Evolutionary conservation across 2,329 filamentous ascomycete species (phyloP), one percentile per base, ranked within the genome.

Genomic region (Aspergillus luchuensis): DNA sequence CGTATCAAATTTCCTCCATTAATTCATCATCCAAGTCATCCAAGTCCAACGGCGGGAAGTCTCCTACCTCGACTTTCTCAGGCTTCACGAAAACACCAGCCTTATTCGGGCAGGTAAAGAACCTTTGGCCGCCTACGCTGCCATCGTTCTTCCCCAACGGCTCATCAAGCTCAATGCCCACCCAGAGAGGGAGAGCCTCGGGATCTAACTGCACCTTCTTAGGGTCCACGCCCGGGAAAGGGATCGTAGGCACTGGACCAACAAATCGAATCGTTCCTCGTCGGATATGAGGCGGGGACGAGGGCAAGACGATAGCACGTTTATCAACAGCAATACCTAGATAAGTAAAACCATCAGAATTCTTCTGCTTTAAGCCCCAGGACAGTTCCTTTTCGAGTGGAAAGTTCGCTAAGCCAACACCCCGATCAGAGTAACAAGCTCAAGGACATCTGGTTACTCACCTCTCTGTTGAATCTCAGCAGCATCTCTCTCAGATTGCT

Each of bases 381-480:
- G 33, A 13, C 33, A 2, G 33, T 4, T 13, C 11, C 11, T 36
- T 36, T 36, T 15, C 33, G 33, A 13, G 10, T 36, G 10, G 33
- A 13, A 36, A 36, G 33, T 36, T 36, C 33, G 33, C 33, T 5
- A 13, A 15, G 5, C 33, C 11, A 36, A 36, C 33, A 6, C 33
- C 33, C 33, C 11, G 11, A 13, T 10, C 10, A 5, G 11, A 5
- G 33, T 36, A 23, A 19, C 36, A 21, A 21, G 21, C 5, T 23
- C 19, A 11, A 10, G 25, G n/a, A 30, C 11, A 13, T 13, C 33
- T 36, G 15, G 8, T 19, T n/a, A 33, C 76, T 74, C 89, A 78
- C 89, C 88, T 74, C 89, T 86, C 58, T 85, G 83, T 65, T 84
- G 80, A 65, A 97, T 82, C 71, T 96, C 91, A 10, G 59, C 58